phyloP scores from a whole-genome alignment of 768 basidiomycete genomes.

The Postia placenta region DNA sequence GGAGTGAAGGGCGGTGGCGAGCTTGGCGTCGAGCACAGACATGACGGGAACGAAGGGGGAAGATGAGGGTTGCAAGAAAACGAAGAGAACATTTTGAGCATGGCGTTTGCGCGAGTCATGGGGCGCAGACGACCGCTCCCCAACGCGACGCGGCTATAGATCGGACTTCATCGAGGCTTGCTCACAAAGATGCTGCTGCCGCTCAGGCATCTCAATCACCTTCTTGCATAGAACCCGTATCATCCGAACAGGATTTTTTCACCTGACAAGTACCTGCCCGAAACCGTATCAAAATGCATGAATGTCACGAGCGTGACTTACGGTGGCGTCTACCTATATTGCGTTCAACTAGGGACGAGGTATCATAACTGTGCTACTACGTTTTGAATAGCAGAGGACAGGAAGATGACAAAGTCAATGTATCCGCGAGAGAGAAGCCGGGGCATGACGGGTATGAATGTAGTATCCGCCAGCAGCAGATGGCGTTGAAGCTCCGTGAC shows the following conservation, averaged over 20 bases:
- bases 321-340: no score
- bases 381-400: no score
- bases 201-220: no score
- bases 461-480: no score
- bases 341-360: no score
- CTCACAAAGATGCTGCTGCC: not conserved
- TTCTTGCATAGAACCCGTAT: not conserved
- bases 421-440: no score
- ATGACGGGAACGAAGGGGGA: constrained; percentile 10
- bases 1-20: constrained; percentile 52
- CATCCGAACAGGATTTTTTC: not conserved
- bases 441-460: no score
- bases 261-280: not conserved
- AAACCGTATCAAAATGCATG: no score
- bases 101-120: not conserved
- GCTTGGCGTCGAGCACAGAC: constrained; percentile 29
- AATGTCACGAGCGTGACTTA: no score
- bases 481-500: no score
- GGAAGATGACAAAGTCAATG: no score
- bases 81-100: not conserved
- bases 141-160: constrained; percentile 6
- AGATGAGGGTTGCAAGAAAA: not conserved
- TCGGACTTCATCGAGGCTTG: constrained; percentile 1
- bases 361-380: no score
- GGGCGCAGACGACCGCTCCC: not conserved